Evolutionary conservation across 225 moss, liverwort and hornwort species (phyloP).

Genomic region (Rhytidiadelphus loreus): DNA sequence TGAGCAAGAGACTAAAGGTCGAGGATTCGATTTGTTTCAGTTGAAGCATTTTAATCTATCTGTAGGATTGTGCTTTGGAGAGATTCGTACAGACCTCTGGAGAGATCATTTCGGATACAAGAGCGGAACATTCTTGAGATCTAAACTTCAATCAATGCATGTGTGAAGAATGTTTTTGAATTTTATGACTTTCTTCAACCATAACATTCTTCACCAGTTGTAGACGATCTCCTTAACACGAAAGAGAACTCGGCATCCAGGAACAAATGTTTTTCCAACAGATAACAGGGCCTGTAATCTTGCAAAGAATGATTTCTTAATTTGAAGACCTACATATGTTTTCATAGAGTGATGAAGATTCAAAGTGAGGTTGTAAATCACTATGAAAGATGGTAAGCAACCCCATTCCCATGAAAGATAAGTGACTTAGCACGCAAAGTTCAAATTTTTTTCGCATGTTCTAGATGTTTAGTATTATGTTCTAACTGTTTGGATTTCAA

Average conservation of each 20-base stretch:
- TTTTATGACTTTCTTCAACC: neutral
- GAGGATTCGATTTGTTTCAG: neutral
- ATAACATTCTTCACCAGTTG: neutral
- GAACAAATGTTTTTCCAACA: neutral
- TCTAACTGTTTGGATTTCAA: neutral
- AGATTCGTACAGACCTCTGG: neutral
- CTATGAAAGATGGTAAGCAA: neutral
- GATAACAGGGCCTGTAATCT: neutral
- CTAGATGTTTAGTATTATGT: neutral
- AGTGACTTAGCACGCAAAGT: neutral
- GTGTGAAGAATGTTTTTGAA: neutral
- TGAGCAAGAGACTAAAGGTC: neutral
- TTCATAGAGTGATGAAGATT: no score
- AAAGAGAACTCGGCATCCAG: neutral
- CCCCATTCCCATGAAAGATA: neutral
- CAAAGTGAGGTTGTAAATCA: neutral
- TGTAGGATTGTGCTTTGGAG: neutral
- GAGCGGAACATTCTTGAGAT: neutral
- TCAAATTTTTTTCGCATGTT: neutral
- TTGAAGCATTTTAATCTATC: neutral
- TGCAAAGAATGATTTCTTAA: neutral
- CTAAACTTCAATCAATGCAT: neutral
- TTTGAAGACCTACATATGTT: neutral
- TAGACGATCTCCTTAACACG: neutral
- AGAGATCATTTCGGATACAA: no score